Conservation (phyloP, 208 protist species). For the Trypanosoma platydactyli region DNA sequence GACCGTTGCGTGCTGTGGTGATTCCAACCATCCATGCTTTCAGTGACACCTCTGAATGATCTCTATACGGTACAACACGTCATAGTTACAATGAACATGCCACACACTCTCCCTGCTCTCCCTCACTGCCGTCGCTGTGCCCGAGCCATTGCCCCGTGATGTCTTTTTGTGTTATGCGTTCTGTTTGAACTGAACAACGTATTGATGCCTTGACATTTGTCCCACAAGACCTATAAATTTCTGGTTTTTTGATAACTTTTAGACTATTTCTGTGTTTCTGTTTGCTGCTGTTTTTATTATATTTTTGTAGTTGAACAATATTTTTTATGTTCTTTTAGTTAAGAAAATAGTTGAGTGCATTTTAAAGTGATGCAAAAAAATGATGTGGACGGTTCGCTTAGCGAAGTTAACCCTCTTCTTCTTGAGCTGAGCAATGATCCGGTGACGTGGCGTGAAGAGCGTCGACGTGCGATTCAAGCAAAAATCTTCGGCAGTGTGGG, state of each 20-base stretch:
- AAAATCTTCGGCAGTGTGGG: conserved; percentile 53
- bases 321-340: no score
- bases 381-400: conserved; percentile 62
- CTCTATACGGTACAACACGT: conserved; percentile 18
- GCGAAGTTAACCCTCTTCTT: conserved; percentile 68
- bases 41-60: conserved; percentile 29
- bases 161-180: conserved; percentile 32
- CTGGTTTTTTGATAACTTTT: conserved; percentile 13
- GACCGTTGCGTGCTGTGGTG: conserved; percentile 5
- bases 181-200: conserved; percentile 50
- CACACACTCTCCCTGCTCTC: not conserved
- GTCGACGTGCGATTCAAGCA: conserved; percentile 60
- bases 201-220: conserved; percentile 25
- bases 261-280: conserved; percentile 1
- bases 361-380: conserved; percentile 19
- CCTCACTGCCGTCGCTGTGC: not conserved
- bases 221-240: not conserved
- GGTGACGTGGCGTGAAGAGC: conserved; percentile 75
- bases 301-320: not conserved
- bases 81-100: conserved; percentile 38
- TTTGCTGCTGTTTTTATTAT: conserved; percentile 17
- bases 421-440: conserved; percentile 66
- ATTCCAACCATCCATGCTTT: conserved; percentile 30
- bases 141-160: not conserved
- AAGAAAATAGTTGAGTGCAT: no score